Conservation (phyloP, 1,284 basidiomycete genomes). For the Ceratobasidium sp. region DNA sequence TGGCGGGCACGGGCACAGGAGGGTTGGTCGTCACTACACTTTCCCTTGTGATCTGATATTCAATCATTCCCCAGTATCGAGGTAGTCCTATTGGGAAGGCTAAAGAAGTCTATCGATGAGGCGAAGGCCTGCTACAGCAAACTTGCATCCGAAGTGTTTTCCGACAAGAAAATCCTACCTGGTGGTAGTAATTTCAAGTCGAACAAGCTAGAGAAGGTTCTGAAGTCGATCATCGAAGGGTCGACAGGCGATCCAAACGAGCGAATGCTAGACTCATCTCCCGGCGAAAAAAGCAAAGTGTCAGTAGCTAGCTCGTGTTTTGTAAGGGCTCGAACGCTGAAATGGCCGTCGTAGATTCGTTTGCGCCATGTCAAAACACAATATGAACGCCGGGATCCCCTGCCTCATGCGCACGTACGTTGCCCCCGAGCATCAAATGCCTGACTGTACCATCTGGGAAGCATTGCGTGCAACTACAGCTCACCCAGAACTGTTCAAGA, state of each 20-base stretch:
- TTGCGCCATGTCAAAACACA: constrained; percentile 4
- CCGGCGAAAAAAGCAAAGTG: background rate
- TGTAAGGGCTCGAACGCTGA: too few species aligned
- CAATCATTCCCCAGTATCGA: background rate
- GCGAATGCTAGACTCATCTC: background rate
- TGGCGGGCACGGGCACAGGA: background rate
- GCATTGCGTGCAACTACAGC: background rate
- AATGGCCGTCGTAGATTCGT: background rate
- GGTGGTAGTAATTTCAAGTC: background rate
- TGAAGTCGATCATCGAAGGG: background rate
- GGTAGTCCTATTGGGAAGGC: background rate
- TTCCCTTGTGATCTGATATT: background rate
- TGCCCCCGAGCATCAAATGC: background rate
- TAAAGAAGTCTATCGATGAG: background rate
- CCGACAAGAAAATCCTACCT: background rate
- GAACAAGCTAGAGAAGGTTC: background rate
- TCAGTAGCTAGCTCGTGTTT: background rate
- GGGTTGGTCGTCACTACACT: background rate
- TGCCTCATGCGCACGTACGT: background rate
- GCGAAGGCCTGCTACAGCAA: background rate
- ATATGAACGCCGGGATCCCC: constrained; percentile 12
- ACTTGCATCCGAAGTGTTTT: background rate
- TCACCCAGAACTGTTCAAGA: constrained; percentile 13
- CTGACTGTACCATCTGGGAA: constrained; percentile 14
- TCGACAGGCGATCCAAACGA: background rate